These are phyloP conservation scores for Fomitiporia mediterranea DNA, from an alignment of 1,284 basidiomycete species.

Conservation along the genomic window DNA sequence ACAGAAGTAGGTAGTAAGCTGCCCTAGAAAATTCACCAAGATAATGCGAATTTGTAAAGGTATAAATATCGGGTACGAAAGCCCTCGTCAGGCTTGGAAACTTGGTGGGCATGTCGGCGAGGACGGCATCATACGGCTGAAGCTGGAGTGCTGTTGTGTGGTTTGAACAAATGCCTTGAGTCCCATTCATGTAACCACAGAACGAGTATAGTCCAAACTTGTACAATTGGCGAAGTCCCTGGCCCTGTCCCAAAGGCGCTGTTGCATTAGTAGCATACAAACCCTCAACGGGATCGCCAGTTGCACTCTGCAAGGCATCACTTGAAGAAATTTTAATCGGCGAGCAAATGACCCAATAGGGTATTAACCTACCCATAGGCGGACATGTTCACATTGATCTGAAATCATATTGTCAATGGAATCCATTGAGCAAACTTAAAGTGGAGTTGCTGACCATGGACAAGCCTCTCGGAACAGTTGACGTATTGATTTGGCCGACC, in stretches of 20 bases:
- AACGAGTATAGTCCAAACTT: constrained; percentile 74
- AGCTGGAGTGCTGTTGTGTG: constrained; percentile 53
- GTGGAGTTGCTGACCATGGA: constrained; percentile 51
- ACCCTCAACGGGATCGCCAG: constrained; percentile 53
- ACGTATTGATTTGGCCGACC: constrained; percentile 79
- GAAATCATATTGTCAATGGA: constrained; percentile 11
- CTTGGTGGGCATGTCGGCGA: constrained; percentile 60
- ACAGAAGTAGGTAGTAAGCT: constrained; percentile 70
- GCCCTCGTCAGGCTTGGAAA: constrained; percentile 53
- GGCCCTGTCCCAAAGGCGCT: constrained; percentile 49
- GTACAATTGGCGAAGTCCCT: constrained; percentile 67
- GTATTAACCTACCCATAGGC: constrained; percentile 52
- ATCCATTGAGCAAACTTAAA: not conserved
- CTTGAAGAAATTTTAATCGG: constrained; percentile 32
- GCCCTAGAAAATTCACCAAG: constrained; percentile 59
- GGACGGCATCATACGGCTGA: constrained; percentile 55
- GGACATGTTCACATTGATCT: constrained; percentile 69
- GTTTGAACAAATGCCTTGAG: constrained; percentile 61
- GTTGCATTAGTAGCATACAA: constrained; percentile 68
- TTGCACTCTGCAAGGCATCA: constrained; percentile 43
- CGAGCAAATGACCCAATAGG: constrained; percentile 1
- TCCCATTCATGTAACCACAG: constrained; percentile 61
- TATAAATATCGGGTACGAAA: constrained; percentile 44
- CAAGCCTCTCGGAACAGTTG: constrained; percentile 62
- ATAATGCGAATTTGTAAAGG: constrained; percentile 58